Base-by-base conservation (phyloP, 2,329 filamentous ascomycete species). In the Fusarium ramigenum region DNA sequence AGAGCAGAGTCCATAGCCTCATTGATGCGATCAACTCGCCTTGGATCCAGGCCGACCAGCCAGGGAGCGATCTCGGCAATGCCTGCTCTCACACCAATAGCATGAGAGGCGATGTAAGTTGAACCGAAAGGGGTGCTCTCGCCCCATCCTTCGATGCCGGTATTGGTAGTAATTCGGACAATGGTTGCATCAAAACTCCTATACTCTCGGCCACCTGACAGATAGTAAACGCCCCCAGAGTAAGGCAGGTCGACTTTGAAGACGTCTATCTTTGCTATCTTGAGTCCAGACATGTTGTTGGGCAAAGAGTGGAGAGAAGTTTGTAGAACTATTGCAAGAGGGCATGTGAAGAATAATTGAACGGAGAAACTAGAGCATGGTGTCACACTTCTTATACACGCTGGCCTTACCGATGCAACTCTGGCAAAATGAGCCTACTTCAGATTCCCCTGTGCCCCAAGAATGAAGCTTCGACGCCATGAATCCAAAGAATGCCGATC, bases 231-330 rank as follows among this genome's bases (percentile, higher is more conserved):
- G 3, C 72, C 73, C 5, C 72, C 66, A 14, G 63, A 53, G 46
- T 73, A 75, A 7, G 66, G 69, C 8, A 75, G 28, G 3, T 73
- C 54, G 28, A 60, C 50, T 43, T 71, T 67, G 28, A 73, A 75
- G n/a, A 73, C 63, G 25, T 73, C 72, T 37, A 75, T 74, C n/a
- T 64, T 69, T 16, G 57, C 60, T 39, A 75, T 75, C 43, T 74
- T 63, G 42, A 74, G 68, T 4, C 70, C 68, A 16, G 64, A 49
- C 71, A 75, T 73, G 83, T 5, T 80, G 60, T 14, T n/a, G 7
- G 19, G 36, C 15, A n/a, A 23, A 11, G 18, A 25, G 14, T 32
- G 23, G 6, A 19, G 25, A 43, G 19, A 37, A n/a, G 30, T 14
- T 12, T 52, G 46, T 28, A 25, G 32, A n/a, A 23, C 16, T 30